Evolutionary conservation across 139 green algal genomes (phyloP).

Genomic region (Chlamydomonas sphaeroides): DNA sequence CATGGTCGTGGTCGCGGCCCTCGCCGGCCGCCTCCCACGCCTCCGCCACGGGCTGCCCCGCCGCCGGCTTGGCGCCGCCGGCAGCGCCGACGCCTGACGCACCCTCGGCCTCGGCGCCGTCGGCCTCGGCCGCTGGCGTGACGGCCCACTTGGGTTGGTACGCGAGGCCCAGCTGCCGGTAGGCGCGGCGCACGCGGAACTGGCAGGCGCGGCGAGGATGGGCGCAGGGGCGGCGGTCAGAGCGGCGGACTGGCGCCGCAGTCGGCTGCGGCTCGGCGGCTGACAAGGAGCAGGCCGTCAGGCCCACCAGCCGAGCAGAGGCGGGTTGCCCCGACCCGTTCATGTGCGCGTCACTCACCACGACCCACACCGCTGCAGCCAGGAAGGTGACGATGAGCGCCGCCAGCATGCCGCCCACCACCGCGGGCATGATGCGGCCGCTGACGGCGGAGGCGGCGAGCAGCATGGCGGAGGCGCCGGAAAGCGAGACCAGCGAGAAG

Average conservation of each 20-base stretch:
- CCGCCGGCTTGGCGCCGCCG: too few species aligned
- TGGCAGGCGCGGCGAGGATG: too few species aligned
- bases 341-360: slow-evolving; percentile 8
- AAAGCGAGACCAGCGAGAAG: background rate
- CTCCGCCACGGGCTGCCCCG: background rate
- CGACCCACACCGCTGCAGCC: background rate
- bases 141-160: background rate
- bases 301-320: too few species aligned
- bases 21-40: too few species aligned
- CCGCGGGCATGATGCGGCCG: background rate
- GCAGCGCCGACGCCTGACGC: too few species aligned
- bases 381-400: background rate
- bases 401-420: slow-evolving; percentile 2
- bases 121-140: background rate
- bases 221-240: background rate
- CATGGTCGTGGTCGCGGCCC: too few species aligned
- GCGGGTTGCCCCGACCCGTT: too few species aligned
- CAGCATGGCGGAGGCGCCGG: background rate
- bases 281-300: too few species aligned
- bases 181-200: background rate
- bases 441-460: background rate
- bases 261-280: too few species aligned
- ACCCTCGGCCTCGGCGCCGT: background rate
- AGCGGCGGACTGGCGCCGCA: too few species aligned
- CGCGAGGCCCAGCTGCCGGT: background rate